These are phyloP conservation scores for Panicum virgatum DNA, from an alignment of 202 grass and related monocot species.

Conservation along the genomic window DNA sequence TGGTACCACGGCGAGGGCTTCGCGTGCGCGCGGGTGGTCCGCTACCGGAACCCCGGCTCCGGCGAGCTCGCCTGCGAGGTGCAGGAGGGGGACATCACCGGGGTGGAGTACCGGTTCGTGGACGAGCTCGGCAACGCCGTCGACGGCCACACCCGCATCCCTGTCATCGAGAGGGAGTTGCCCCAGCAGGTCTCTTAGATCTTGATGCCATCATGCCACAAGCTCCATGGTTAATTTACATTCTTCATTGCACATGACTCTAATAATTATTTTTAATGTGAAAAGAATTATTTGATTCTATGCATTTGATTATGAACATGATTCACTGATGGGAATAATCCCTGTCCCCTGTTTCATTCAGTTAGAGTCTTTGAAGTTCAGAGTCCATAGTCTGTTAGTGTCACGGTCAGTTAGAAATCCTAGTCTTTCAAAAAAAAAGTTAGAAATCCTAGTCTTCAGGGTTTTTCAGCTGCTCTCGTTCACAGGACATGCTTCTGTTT, in stretches of 20 bases:
- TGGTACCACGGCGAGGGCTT: constrained; percentile 97
- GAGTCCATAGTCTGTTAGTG: too few relatives aligned
- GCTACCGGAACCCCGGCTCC: constrained; percentile 74
- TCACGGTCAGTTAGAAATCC: too few relatives aligned
- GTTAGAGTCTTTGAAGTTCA: too few relatives aligned
- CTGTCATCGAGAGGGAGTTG: constrained; percentile 73
- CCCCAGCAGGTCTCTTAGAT: constrained; percentile 50
- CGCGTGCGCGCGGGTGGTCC: constrained; percentile 70
- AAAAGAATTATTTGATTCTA: background rate
- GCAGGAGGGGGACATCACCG: constrained; percentile 80
- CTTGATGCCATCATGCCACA: background rate
- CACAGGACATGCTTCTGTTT: too few relatives aligned
- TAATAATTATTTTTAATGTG: background rate
- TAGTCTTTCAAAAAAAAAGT: too few relatives aligned
- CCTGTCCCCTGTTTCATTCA: too few relatives aligned
- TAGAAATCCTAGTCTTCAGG: too few relatives aligned
- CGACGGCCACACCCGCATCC: constrained; percentile 71
- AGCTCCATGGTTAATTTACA: background rate
- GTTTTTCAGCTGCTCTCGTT: too few relatives aligned
- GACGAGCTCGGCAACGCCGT: constrained; percentile 83
- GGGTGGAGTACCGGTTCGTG: constrained; percentile 74
- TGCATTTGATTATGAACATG: background rate
- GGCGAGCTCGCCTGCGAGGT: constrained; percentile 83
- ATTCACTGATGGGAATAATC: too few relatives aligned
- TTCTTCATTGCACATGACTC: background rate